Percentiles rank a stretch among this genome's conserved stretches.
Conservation (phyloP, 2,329 filamentous ascomycete genomes). For the Amauroascus niger region DNA sequence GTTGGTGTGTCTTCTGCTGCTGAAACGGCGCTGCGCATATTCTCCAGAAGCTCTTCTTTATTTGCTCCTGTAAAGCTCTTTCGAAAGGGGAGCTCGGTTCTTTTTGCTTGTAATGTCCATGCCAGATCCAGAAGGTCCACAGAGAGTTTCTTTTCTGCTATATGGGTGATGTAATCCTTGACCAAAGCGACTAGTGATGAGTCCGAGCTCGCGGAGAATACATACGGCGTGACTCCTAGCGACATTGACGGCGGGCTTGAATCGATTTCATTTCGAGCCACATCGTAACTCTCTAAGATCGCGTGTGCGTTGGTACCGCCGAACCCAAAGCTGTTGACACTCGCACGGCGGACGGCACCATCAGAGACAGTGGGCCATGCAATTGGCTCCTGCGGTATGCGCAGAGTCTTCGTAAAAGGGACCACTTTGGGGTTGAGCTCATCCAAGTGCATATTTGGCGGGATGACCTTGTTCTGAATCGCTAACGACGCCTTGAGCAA, state of each 20-base stretch:
- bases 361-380: constrained; percentile 19
- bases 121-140: background rate
- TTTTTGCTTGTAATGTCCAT: background rate
- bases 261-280: background rate
- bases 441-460: constrained; percentile 22
- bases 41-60: background rate
- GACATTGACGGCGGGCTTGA: background rate
- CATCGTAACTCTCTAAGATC: constrained; percentile 17
- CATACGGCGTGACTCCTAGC: background rate
- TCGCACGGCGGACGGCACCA: constrained; percentile 13
- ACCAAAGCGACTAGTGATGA: background rate
- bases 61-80: background rate
- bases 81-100: background rate
- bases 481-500: constrained; percentile 25
- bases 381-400: constrained; percentile 12
- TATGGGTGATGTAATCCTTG: too few relatives aligned
- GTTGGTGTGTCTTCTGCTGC: background rate
- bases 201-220: background rate
- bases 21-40: background rate
- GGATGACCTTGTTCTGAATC: constrained; percentile 22
- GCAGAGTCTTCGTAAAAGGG: constrained; percentile 17
- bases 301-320: constrained; percentile 13
- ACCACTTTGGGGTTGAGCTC: constrained; percentile 19
- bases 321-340: constrained; percentile 22
- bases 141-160: background rate